Conservation (phyloP, 2,329 filamentous ascomycete species). For the Arthrobotrys iridis region DNA sequence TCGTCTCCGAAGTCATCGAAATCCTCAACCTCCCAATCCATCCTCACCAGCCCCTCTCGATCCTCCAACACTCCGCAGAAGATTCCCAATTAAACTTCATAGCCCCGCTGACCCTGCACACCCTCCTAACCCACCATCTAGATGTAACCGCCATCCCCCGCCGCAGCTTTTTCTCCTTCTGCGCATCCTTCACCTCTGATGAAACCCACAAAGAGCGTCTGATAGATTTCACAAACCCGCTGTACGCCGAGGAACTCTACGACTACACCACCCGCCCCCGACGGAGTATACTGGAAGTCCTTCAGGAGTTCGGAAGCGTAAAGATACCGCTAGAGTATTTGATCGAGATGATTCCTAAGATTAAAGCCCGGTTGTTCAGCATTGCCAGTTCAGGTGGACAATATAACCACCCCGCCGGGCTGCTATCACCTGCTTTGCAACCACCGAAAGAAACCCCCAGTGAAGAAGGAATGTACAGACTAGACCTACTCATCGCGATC, state of each 20-base stretch:
- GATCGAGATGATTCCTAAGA: slow-evolving; percentile 77
- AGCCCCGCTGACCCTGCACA: slow-evolving; percentile 70
- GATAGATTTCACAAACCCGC: slow-evolving; percentile 80
- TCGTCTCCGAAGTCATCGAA: slow-evolving; percentile 80
- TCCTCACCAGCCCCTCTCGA: slow-evolving; percentile 74
- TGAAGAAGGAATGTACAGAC: slow-evolving; percentile 61
- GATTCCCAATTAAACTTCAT: slow-evolving; percentile 58
- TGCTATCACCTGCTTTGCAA: slow-evolving; percentile 41
- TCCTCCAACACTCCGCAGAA: slow-evolving; percentile 57
- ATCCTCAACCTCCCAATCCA: slow-evolving; percentile 80
- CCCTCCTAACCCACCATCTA: slow-evolving; percentile 80
- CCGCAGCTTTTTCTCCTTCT: slow-evolving; percentile 81
- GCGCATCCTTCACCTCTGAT: slow-evolving; percentile 79
- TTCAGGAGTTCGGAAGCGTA: slow-evolving; percentile 88
- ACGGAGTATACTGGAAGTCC: slow-evolving; percentile 88
- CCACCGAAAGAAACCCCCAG: too few species aligned
- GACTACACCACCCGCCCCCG: slow-evolving; percentile 93
- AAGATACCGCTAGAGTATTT: slow-evolving; percentile 79
- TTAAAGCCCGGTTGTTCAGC: slow-evolving; percentile 92
- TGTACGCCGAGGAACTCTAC: slow-evolving; percentile 88
- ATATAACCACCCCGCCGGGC: slow-evolving; percentile 59
- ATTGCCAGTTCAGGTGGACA: slow-evolving; percentile 77
- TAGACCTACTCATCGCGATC: slow-evolving; percentile 83
- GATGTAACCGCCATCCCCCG: slow-evolving; percentile 91
- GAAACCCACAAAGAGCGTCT: slow-evolving; percentile 80